These are phyloP conservation scores for Hypoxylon sp. DNA, from an alignment of 2,329 filamentous ascomycete species.

Conservation along the genomic window DNA sequence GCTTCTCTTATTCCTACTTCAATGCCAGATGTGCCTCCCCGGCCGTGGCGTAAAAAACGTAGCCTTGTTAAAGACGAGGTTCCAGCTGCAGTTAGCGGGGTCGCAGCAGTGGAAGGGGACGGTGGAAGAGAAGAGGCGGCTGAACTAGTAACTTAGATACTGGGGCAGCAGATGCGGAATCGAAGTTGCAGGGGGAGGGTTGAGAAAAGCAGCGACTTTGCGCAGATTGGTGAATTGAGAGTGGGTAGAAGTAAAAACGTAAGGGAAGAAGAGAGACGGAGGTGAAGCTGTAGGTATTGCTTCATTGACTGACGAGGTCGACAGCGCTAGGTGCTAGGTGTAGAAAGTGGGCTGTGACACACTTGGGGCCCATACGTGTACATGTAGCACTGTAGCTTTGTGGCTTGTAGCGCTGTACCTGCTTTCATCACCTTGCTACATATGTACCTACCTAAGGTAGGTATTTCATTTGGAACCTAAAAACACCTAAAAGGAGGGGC, in stretches of 20 bases:
- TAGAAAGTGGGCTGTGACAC: slow-evolving; percentile 33
- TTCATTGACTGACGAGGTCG: slow-evolving; percentile 34
- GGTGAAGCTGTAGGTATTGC: slow-evolving; percentile 40
- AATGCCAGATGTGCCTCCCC: slow-evolving; percentile 33
- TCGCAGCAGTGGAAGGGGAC: slow-evolving; percentile 24
- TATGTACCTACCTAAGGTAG: too few relatives aligned
- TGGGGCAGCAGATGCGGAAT: slow-evolving; percentile 12
- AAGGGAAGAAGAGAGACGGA: slow-evolving; percentile 22
- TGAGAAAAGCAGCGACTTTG: slow-evolving; percentile 30
- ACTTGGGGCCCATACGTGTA: slow-evolving; percentile 17
- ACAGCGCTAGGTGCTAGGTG: slow-evolving; percentile 26
- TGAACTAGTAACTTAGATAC: slow-evolving; percentile 10
- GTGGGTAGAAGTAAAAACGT: slow-evolving; percentile 11
- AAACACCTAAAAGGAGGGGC: not conserved
- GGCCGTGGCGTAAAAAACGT: slow-evolving; percentile 22
- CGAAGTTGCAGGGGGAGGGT: slow-evolving; percentile 11
- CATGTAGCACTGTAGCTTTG: slow-evolving; percentile 19
- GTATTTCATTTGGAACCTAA: too few relatives aligned
- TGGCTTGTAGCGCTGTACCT: slow-evolving; percentile 23
- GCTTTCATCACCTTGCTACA: not conserved
- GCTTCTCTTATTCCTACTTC: slow-evolving; percentile 19
- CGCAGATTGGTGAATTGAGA: slow-evolving; percentile 25
- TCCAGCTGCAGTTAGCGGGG: slow-evolving; percentile 33
- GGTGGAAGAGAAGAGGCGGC: slow-evolving; percentile 13
- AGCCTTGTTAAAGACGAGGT: slow-evolving; percentile 17